Evolutionary conservation across 306 rosid genomes (phyloP).

Genomic region (Calophaca sinica): DNA sequence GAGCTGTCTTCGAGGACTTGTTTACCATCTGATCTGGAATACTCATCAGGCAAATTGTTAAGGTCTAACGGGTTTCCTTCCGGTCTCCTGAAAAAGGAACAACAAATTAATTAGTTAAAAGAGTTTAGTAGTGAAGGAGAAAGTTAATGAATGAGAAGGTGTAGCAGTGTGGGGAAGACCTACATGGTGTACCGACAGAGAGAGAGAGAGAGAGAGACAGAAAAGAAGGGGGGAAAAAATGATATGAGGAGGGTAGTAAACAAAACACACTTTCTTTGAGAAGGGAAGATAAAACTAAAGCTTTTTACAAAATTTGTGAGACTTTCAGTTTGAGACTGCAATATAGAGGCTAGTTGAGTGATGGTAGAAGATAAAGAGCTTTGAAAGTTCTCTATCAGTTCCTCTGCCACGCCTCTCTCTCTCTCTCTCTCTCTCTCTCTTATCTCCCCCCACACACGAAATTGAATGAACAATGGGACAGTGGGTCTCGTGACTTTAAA

Average conservation of each 20-base stretch:
- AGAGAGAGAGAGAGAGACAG: conserved; percentile 59
- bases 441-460: conserved; percentile 43
- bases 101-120: conserved; percentile 32
- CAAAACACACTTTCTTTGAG: conserved; percentile 53
- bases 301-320: conserved; percentile 51
- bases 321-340: conserved; percentile 94
- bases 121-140: neutral
- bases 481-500: conserved; percentile 90
- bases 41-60: conserved; percentile 87
- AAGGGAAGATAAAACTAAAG: conserved; percentile 50
- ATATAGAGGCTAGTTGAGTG: conserved; percentile 83
- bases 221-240: conserved; percentile 29
- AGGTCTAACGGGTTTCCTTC: conserved; percentile 85
- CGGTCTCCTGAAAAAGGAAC: conserved; percentile 73
- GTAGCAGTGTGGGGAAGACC: conserved; percentile 63
- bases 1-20: conserved; percentile 58
- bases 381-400: conserved; percentile 99
- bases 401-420: conserved; percentile 75
- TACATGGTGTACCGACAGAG: conserved; percentile 84
- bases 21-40: conserved; percentile 60
- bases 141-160: conserved; percentile 5
- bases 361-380: conserved; percentile 93
- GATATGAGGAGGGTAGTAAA: conserved; percentile 20
- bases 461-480: conserved; percentile 71
- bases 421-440: conserved; percentile 50